Evolutionary conservation across 371 early-diverging fungal species (phyloP).

Genomic region (Chytridium lagenaria): DNA sequence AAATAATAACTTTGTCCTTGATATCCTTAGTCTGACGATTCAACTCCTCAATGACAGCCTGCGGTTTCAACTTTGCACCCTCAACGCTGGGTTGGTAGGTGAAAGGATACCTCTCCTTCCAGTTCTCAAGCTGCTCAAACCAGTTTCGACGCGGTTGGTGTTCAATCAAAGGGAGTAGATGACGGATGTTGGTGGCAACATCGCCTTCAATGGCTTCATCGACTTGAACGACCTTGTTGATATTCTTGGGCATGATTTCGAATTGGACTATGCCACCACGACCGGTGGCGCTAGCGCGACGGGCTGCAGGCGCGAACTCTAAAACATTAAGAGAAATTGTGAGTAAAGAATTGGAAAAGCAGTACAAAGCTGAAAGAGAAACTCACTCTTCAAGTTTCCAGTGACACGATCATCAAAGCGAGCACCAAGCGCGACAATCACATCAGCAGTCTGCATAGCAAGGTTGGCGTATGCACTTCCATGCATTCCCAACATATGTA

Average conservation of each 20-base stretch:
- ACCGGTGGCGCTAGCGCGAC: constrained; percentile 82
- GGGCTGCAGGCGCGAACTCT: constrained; percentile 92
- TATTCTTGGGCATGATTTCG: constrained; percentile 98
- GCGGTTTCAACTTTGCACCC: constrained; percentile 85
- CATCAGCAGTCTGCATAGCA: constrained; percentile 95
- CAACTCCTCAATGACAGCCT: constrained; percentile 90
- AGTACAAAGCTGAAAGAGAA: constrained; percentile 1
- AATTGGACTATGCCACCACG: constrained; percentile 97
- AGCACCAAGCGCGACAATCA: constrained; percentile 94
- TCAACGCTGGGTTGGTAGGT: constrained; percentile 57
- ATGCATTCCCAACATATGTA: constrained; percentile 99
- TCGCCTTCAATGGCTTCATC: constrained; percentile 94
- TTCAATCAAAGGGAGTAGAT: constrained; percentile 80
- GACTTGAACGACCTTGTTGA: constrained; percentile 94
- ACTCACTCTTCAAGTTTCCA: constrained; percentile 70
- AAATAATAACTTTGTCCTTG: constrained; percentile 91
- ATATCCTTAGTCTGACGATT: constrained; percentile 77
- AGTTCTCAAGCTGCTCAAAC: constrained; percentile 76
- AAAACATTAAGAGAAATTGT: constrained; percentile 1
- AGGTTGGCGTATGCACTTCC: constrained; percentile 96
- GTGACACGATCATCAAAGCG: constrained; percentile 99
- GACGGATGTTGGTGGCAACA: constrained; percentile 81
- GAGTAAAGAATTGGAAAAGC: not conserved
- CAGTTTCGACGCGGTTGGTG: constrained; percentile 72
- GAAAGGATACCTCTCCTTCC: constrained; percentile 94